Base-by-base conservation (phyloP, 768 basidiomycete species). In the Hypholoma sublateritium region DNA sequence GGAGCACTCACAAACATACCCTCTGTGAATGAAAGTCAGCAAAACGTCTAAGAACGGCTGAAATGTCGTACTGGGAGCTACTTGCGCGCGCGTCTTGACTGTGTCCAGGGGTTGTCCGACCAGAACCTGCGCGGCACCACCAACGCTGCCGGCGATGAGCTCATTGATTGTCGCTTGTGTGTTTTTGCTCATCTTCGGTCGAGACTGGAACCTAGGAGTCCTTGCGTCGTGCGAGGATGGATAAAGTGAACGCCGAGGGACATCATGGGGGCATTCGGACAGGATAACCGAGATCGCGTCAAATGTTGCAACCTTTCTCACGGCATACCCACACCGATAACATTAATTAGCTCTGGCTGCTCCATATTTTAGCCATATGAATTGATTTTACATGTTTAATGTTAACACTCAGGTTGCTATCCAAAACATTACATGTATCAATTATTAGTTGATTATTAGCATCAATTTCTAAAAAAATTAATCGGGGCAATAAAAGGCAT, bases 101-200 rank as follows among this genome's bases (percentile, higher is more conserved):
- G 93, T 94, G 66, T 94, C 93, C 24, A 95, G 77, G 1, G 92
- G 93, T 62, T 96, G 95, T 2, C 95, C 94, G n/a, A 95, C 89
- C 11, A 98, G 76, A 12, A 98, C 95, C 65, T 98, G 96, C 0
- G 92, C 88, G 1, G 94, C 94, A n/a, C 96, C 96, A 32, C 86
- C 95, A 6, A 93, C 81, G 69, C 90, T 92, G 5, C 95, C 95
- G 0, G 95, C 89, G 21, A 95, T 71, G 25, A 98, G 83, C 67
- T 93, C 91, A 63, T 93, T 92, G 37, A 88, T 67, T 0, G 89
- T 91, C 44, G 81, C 73, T n/a, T 81, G 70, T 9, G 77, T 66
- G 32, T 49, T 64, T 16, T 56, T 54, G 45, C 61, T 66, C 59
- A 65, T 67, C 5, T 32, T 32, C 28, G 9, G 45, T 2, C 41